phyloP scores from a whole-genome alignment of 257 asterid genomes.

The Lycium ferocissimum region DNA sequence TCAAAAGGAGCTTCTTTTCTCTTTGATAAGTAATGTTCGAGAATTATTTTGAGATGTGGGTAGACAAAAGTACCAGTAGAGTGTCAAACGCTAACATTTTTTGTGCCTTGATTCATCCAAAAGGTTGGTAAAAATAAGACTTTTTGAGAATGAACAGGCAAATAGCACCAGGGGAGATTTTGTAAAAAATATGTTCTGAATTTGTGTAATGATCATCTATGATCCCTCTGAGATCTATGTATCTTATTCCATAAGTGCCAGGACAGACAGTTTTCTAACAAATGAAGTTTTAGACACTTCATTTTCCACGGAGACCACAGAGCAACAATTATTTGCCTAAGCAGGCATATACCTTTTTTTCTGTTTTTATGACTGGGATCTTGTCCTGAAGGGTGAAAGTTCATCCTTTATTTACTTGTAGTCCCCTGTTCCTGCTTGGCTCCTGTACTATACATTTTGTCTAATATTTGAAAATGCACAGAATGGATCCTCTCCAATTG shows the following conservation, averaged over 20 bases:
- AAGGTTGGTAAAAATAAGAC: background rate
- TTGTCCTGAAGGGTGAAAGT: background rate
- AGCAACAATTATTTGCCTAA: background rate
- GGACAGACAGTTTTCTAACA: background rate
- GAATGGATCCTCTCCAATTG: background rate
- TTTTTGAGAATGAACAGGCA: background rate
- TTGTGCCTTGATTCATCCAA: background rate
- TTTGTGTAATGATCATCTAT: constrained; percentile 11
- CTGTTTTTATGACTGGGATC: background rate
- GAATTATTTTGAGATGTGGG: background rate
- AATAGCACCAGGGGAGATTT: background rate
- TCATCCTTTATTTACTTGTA: constrained; percentile 11
- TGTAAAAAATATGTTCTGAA: background rate
- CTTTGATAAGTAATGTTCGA: background rate
- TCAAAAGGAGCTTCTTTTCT: background rate
- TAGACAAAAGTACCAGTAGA: background rate
- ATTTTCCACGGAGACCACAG: background rate
- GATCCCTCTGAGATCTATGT: background rate
- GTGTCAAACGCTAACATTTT: background rate
- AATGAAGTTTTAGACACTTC: background rate
- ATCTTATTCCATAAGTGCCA: background rate
- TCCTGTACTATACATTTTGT: background rate
- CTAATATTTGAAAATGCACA: background rate
- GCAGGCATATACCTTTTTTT: constrained; percentile 1
- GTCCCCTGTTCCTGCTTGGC: background rate